Evolutionary conservation across 306 rosid genomes (phyloP).

Genomic region (Aeschynomene evenia): DNA sequence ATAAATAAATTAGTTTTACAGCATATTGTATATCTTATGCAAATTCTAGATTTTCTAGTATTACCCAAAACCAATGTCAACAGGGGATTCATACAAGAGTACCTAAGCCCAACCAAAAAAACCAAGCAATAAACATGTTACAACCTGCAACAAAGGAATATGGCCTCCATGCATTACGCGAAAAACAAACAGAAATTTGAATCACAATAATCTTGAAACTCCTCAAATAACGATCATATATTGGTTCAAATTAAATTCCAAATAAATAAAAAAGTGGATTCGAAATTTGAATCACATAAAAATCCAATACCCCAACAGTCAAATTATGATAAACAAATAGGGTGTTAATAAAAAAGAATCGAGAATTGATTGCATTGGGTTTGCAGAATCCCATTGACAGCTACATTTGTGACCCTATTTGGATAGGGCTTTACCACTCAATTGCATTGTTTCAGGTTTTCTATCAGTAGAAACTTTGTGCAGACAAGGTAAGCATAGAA

Average conservation of each 20-base stretch:
- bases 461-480: slow-evolving; percentile 32
- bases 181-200: no score
- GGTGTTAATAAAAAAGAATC: slow-evolving; percentile 17
- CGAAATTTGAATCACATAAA: slow-evolving; percentile 30
- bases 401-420: slow-evolving; percentile 27
- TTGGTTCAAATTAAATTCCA: not conserved
- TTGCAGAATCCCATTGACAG: slow-evolving; percentile 32
- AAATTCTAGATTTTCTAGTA: no score
- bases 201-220: not conserved
- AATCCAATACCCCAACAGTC: not conserved
- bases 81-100: no score
- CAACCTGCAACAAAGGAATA: no score
- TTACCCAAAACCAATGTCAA: no score
- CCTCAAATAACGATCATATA: not conserved
- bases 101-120: no score
- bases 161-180: no score
- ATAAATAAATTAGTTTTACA: no score
- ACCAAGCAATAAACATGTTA: no score
- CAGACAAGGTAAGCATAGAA: slow-evolving; percentile 32
- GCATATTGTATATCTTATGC: no score
- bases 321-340: not conserved
- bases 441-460: slow-evolving; percentile 42
- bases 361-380: slow-evolving; percentile 18
- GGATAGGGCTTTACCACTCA: slow-evolving; percentile 32
- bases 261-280: not conserved